These are phyloP conservation scores for Leishmania tarentolae DNA, from an alignment of 208 protist species.

Conservation along the genomic window DNA sequence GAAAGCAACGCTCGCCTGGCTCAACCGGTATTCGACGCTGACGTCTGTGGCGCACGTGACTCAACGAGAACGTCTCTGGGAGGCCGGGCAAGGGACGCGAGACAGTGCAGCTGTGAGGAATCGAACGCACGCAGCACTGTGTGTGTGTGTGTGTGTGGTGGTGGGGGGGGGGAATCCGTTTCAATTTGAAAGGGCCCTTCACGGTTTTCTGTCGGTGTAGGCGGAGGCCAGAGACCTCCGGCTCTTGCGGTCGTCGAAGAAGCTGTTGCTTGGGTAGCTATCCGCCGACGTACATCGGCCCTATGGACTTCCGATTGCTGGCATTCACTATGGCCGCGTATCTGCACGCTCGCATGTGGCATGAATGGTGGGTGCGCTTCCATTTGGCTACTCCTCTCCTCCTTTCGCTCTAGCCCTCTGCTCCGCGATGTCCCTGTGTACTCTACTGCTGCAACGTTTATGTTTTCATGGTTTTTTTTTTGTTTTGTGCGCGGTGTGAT, in stretches of 20 bases:
- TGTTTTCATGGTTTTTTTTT: background rate
- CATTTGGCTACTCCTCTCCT: background rate
- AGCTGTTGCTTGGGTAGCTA: background rate
- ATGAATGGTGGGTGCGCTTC: background rate
- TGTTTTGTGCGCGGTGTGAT: background rate
- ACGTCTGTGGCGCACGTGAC: background rate
- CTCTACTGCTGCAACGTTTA: background rate
- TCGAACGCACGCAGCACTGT: too few relatives aligned
- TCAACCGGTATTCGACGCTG: slow-evolving; percentile 11
- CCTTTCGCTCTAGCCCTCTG: background rate
- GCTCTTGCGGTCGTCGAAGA: background rate
- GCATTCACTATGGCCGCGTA: background rate
- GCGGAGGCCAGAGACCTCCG: background rate
- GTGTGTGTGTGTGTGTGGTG: too few relatives aligned
- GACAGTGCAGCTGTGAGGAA: background rate
- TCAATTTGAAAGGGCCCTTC: background rate
- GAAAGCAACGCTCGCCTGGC: slow-evolving; percentile 32
- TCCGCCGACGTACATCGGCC: background rate
- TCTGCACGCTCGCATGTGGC: background rate
- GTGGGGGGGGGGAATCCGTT: too few relatives aligned
- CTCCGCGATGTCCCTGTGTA: background rate
- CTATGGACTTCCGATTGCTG: background rate
- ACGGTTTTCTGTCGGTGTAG: background rate
- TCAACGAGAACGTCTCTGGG: background rate
- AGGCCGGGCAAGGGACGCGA: background rate